Evolutionary conservation across 768 basidiomycete genomes (phyloP), one percentile per base, ranked within the genome.

Genomic region (Pisolithus marmoratus): DNA sequence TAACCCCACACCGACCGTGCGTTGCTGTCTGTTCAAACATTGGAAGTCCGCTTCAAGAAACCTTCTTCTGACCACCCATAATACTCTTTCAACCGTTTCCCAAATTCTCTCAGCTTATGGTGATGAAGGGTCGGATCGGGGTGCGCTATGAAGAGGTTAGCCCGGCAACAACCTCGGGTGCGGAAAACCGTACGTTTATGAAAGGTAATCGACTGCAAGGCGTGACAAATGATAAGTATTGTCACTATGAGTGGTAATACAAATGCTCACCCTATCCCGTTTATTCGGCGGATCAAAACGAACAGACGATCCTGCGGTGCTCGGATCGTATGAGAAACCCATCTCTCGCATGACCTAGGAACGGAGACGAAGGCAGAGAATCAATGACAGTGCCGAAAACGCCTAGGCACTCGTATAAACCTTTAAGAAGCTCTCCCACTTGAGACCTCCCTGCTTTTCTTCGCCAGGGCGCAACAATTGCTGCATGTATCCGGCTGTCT

Each of bases 301-400:
- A 34, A 91, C 89, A 63, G 86, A 87, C 9, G 87, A 90, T 2
- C 89, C 89, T 19, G 88, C 87, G 2, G 87, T 87, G 53, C 81
- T 81, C 5, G 84, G 84, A 61, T 83, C 82, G 57, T 83, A 84
- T 3, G 69, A 68, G 65, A 91, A 91, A 34, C 88, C 88, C 80
- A 91, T 82, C 44, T 85, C 85, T 36, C 73, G 69, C 87, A 91
- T 87, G 36, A 87, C 68, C 88, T 90, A 22, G 29, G 20, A 19
- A 58, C 8, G 41, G 47, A 24, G 31, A 50, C 38, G 37, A 49
- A 38, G 8, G 51, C 43, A 27, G 34, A 50, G 27, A 26, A 51
- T 53, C 27, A 49, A 8, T 37, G 36, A 26, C 37, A 23, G 1
- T 36, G 23, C 27, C 8, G 40, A 31, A 31, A 20, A 8, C 6